phyloP scores from a whole-genome alignment of 768 basidiomycete genomes.

The Mycena indigotica region DNA sequence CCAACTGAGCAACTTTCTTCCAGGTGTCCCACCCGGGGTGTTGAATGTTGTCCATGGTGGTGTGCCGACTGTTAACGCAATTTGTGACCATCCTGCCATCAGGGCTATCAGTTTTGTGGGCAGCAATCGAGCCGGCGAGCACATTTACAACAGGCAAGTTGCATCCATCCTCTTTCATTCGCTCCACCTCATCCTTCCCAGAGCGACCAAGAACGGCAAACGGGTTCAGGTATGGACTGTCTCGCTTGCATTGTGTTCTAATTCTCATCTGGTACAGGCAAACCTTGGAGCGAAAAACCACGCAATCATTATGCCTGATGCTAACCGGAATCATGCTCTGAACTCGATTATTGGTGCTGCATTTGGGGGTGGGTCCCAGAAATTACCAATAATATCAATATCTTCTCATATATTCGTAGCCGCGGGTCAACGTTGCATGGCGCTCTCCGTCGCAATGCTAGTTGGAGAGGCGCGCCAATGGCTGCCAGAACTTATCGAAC shows the following conservation, averaged over 20 bases:
- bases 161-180: not conserved
- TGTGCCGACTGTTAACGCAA: slow-evolving; percentile 87
- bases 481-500: slow-evolving; percentile 85
- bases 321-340: slow-evolving; percentile 88
- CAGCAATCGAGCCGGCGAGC: slow-evolving; percentile 87
- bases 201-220: slow-evolving; percentile 85
- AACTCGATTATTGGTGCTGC: slow-evolving; percentile 94
- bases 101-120: slow-evolving; percentile 97
- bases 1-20: not conserved
- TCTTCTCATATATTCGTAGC: slow-evolving; percentile 47
- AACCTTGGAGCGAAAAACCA: slow-evolving; percentile 97
- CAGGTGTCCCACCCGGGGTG: slow-evolving; percentile 83
- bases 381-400: slow-evolving; percentile 1
- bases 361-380: slow-evolving; percentile 78
- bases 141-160: slow-evolving; percentile 83
- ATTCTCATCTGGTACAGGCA: slow-evolving; percentile 32
- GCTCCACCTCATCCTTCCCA: slow-evolving; percentile 33
- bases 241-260: not conserved
- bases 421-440: slow-evolving; percentile 98
- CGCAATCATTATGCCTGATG: slow-evolving; percentile 90
- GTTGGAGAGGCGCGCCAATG: slow-evolving; percentile 80
- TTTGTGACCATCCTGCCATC: slow-evolving; percentile 90
- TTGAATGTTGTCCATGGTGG: slow-evolving; percentile 92
- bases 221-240: slow-evolving; percentile 70
- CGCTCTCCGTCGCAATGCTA: slow-evolving; percentile 87